These are phyloP conservation scores for Sphagnum magellanicum DNA, from an alignment of 228 moss, liverwort and hornwort species.

Conservation along the genomic window DNA sequence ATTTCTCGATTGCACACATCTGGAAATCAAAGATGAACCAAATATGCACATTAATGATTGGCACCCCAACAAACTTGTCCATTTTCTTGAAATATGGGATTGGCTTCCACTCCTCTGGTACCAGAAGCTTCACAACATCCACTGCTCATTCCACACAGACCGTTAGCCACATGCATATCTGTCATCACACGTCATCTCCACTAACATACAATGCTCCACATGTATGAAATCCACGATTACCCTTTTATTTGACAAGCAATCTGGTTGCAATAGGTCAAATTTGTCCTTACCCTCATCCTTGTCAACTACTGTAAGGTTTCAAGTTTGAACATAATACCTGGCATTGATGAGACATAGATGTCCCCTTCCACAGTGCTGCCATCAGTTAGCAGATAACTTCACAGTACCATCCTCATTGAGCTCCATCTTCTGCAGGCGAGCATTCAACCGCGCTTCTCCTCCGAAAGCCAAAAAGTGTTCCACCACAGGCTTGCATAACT, in stretches of 20 bases:
- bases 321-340: constrained; percentile 12
- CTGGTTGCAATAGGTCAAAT: no score
- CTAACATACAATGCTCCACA: no score
- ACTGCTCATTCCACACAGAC: constrained; percentile 12
- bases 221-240: no score
- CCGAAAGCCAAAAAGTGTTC: no score
- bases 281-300: no score
- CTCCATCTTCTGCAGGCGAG: no score
- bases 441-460: no score
- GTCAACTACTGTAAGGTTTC: no score
- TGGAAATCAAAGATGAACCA: constrained; percentile 12
- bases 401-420: constrained; percentile 22
- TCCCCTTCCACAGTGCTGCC: constrained; percentile 8
- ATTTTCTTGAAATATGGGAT: constrained; percentile 42
- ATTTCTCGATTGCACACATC: no score
- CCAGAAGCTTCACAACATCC: constrained; percentile 41
- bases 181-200: neutral
- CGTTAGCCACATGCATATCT: neutral
- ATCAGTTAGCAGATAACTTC: constrained; percentile 30
- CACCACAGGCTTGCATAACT: no score
- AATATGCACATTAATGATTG: constrained; percentile 53
- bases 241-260: no score
- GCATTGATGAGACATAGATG: constrained; percentile 53
- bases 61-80: constrained; percentile 52
- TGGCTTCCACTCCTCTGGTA: constrained; percentile 37